phyloP scores from a whole-genome alignment of 1,139 yeast species.

The Pichia sp. region DNA sequence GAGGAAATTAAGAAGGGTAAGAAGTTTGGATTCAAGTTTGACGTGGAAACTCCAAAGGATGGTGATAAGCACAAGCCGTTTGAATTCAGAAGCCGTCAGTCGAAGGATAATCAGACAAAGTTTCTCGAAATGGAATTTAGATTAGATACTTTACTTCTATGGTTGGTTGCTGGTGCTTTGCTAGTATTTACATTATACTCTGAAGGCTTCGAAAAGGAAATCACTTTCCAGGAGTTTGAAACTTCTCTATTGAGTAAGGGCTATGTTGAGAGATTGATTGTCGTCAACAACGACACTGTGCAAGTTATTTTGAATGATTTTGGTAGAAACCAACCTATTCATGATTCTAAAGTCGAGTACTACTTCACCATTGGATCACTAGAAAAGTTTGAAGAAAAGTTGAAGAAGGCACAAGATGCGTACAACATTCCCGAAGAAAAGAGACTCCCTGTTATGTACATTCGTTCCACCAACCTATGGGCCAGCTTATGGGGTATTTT shows the following conservation, averaged over 20 bases:
- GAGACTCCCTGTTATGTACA: constrained; percentile 58
- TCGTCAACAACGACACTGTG: constrained; percentile 56
- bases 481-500: constrained; percentile 52
- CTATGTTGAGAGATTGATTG: constrained; percentile 58
- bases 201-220: constrained; percentile 29
- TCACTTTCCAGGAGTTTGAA: constrained; percentile 79
- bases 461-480: constrained; percentile 52
- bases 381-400: constrained; percentile 63
- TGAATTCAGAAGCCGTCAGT: constrained; percentile 14
- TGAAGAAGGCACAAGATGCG: constrained; percentile 55
- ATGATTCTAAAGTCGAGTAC: constrained; percentile 35
- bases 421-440: constrained; percentile 51
- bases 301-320: constrained; percentile 61
- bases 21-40: constrained; percentile 14
- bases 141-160: constrained; percentile 19
- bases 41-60: constrained; percentile 10
- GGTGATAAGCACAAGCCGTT: constrained; percentile 10
- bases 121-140: constrained; percentile 16
- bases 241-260: constrained; percentile 56
- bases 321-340: constrained; percentile 31
- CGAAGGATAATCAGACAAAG: constrained; percentile 11
- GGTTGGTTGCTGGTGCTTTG: constrained; percentile 17
- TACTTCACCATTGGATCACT: constrained; percentile 69
- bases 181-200: constrained; percentile 15
- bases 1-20: constrained; percentile 3